Evolutionary conservation across 2,329 filamentous ascomycete genomes (phyloP), one percentile per base, ranked within the genome.

Genomic region (Phaeosphaeria sp.): DNA sequence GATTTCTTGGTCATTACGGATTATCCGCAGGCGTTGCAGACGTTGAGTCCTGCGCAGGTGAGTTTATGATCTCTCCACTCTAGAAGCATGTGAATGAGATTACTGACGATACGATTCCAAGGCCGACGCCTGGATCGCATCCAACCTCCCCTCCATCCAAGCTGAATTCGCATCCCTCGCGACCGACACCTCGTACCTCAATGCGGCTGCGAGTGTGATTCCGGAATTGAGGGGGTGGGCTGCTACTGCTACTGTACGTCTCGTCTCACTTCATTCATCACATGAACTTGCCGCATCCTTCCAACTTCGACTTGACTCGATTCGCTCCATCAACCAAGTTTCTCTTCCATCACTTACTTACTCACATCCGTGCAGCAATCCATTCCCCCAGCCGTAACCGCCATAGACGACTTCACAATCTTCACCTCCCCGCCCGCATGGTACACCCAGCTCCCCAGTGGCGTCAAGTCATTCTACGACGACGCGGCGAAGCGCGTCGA

Each of bases 111-210:
- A n/a, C n/a, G n/a, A n/a, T n/a, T n/a, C n/a, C n/a, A n/a, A 50
- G 24, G 18, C 30, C 33, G 24, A 50, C 18, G 30, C 20, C 30
- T 42, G 48, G 30, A 39, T 40, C 21, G 25, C 33, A 6, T 50
- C 48, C 48, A 39, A 36, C 33, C 48, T 50, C 48, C 48, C 48
- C 30, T 22, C 30, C 33, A 39, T 42, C 48, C 48, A 50, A 42
- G 15, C 30, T 15, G 30, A 42, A 36, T 39, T 42, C 48, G 22
- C 18, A n/a, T 21, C 30, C 18, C 30, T 50, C 9, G 48, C 48
- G 15, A 50, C 48, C 7, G 30, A 50, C 18, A 13, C 48, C 20
- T 50, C 48, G 11, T 50, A 50, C 21, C 18, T 50, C 48, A 21
- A 17, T 21, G 20, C 20, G 3, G 48, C 48, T 8, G 18, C 48